Percentiles rank a stretch among this genome's conserved stretches.
These are phyloP conservation scores for Coniochaeta sp. DNA, from an alignment of 2,329 filamentous ascomycete species.

Conservation along the genomic window DNA sequence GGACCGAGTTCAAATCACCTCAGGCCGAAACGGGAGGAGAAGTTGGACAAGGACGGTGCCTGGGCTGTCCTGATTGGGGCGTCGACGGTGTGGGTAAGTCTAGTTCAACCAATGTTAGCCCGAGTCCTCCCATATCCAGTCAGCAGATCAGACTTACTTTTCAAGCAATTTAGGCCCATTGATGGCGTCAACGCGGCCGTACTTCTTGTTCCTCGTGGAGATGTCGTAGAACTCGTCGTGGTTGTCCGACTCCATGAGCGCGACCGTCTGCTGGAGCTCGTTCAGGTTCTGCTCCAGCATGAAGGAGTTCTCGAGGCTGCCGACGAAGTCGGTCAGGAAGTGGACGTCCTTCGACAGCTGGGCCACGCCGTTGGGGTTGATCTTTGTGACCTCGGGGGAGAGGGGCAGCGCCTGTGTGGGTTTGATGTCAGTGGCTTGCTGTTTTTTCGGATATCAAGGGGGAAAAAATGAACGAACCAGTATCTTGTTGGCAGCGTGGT, in stretches of 20 bases:
- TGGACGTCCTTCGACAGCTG: slow-evolving; percentile 77
- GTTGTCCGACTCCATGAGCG: slow-evolving; percentile 79
- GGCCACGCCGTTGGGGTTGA: slow-evolving; percentile 79
- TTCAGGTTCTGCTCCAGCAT: slow-evolving; percentile 85
- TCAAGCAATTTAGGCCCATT: slow-evolving; percentile 87
- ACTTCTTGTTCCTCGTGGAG: slow-evolving; percentile 83
- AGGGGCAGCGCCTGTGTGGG: slow-evolving; percentile 63
- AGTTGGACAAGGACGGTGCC: slow-evolving; percentile 57
- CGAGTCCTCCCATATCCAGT: not conserved
- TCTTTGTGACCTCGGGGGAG: slow-evolving; percentile 70
- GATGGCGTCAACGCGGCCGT: slow-evolving; percentile 83
- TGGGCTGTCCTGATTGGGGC: slow-evolving; percentile 39
- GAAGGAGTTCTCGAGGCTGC: slow-evolving; percentile 73
- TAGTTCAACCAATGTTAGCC: slow-evolving; percentile 4
- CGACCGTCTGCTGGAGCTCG: slow-evolving; percentile 87
- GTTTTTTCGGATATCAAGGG: not conserved
- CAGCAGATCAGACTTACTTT: slow-evolving; percentile 57
- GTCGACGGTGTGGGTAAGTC: slow-evolving; percentile 55
- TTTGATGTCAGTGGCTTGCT: not conserved
- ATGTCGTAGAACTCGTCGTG: slow-evolving; percentile 97
- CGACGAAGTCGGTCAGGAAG: slow-evolving; percentile 81
- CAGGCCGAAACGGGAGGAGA: slow-evolving; percentile 71
- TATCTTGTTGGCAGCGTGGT: slow-evolving; percentile 82
- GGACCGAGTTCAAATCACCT: slow-evolving; percentile 24
- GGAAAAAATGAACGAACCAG: slow-evolving; percentile 47